Conservation (phyloP, 495 filamentous ascomycete species). For the Penicillium cataractarum region DNA sequence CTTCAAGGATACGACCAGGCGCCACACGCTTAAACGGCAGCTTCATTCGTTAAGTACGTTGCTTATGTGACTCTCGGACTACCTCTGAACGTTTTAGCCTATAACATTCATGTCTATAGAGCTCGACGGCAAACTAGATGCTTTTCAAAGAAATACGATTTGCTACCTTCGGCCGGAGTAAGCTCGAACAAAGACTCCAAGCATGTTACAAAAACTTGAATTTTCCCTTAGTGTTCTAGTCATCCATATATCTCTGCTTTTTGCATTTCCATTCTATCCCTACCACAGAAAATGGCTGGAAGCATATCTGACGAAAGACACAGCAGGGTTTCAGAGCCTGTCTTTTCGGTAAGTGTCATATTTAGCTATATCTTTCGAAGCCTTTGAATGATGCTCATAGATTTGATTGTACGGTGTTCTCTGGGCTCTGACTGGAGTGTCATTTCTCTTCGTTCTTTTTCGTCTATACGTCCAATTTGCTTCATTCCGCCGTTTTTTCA, state of each 20-base stretch:
- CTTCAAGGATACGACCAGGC: neutral
- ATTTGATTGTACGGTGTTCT: constrained; percentile 10
- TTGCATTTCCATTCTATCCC: neutral
- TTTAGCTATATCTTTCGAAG: neutral
- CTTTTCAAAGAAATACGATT: neutral
- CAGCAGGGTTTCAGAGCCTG: neutral
- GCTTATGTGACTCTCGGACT: neutral
- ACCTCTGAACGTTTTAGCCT: neutral
- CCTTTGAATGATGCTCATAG: neutral
- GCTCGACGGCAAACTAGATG: neutral
- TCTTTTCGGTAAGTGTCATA: neutral
- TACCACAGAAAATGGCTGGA: neutral
- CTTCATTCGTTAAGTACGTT: neutral
- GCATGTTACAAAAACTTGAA: neutral
- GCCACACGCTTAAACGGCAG: neutral
- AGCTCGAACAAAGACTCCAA: neutral
- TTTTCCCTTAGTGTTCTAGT: neutral
- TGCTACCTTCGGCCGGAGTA: neutral
- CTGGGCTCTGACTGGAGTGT: constrained; percentile 24
- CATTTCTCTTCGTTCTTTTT: constrained; percentile 26
- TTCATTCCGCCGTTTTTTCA: constrained; percentile 25
- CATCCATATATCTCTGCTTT: neutral
- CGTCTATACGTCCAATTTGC: constrained; percentile 25
- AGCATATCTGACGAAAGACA: neutral
- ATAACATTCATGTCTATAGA: neutral